Evolutionary conservation across 2,329 filamentous ascomycete genomes (phyloP), one percentile per base, ranked within the genome.

Genomic region (Pseudogymnoascus sp.): DNA sequence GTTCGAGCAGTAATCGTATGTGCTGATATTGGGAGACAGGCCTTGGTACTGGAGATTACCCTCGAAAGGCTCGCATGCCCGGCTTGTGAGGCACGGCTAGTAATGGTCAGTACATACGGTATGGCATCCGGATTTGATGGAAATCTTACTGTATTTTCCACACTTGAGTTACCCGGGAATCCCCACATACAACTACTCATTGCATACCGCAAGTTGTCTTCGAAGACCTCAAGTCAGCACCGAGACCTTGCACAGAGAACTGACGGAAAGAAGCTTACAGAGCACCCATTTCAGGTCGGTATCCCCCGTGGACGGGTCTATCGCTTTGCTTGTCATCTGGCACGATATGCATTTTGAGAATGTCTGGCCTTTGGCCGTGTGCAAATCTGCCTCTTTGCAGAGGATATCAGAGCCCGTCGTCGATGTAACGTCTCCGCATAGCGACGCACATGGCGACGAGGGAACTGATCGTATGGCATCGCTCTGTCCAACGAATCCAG

Each of bases 161-260:
- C 68, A 9, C 76, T 65, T 1, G 74, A 66, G 60, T 81, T 78
- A 31, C 75, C 71, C 0, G 78, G 78, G 5, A 72, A 70, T 1
- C 79, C 80, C 63, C 78, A 86, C 0, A 86, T 66, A 67, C 84
- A 87, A 66, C 79, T 78, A 1, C 79, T 80, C 1, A 80, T 65
- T 5, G 81, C 76, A 67, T 79, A 85, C 68, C 84, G 77, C 60
- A 85, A 65, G 65, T 86, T 86, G 65, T 85, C 83, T 85, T 39
- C 10, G 1, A 17, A 33, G 21, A 29, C 29, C 17, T 29, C 59
- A 33, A 62, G 44, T 33, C 13, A 60, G 26, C 26, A 62, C 31
- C 33, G n/a, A 4, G 8, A 21, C 40, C 39, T 39, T 50, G 33
- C 24, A 58, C n/a, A 31, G 15, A 37, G 11, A 24, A 10, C 10